Evolutionary conservation across 2,329 filamentous ascomycete species (phyloP), one percentile per base, ranked within the genome.

Genomic region (Aspergillus pseudoglaucus): DNA sequence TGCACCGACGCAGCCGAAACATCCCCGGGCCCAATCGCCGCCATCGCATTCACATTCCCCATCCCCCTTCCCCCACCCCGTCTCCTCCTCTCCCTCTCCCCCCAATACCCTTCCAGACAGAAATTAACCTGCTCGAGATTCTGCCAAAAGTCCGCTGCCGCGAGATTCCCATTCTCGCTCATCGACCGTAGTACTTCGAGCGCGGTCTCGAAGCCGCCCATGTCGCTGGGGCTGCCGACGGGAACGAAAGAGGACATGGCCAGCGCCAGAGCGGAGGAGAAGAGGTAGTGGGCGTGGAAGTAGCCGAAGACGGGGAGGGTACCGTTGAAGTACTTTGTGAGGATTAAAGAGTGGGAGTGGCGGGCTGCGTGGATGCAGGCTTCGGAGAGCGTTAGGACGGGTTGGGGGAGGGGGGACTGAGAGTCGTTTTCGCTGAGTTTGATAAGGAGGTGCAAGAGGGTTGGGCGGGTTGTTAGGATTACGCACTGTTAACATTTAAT

Each of bases 261-360:
- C 6, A 70, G 55, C n/a, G 67, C 63, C 0, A 67, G 51, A 1
- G 66, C 64, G 0, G 66, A 63, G 15, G 66, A 68, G 47, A 70
- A 70, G 20, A 70, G 63, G 37, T 68, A 69, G 50, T 68, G 66
- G 0, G 66, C 64, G 49, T 70, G 65, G 50, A 68, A 70, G 55
- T 67, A 70, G 23, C 66, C 67, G 49, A 67, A 70, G 7, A 65
- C 61, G 0, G 67, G 65, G 20, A 69, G 59, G 8, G 65, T 63
- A 17, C 65, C 66, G 49, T 67, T 66, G 42, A 69, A 66, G 64
- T 64, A 70, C 30, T 64, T 59, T 3, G 62, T 64, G 4, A 69
- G 55, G 46, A 70, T 64, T 45, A 70, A 60, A 10, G 60, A 58
- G 47, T 69, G 65, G 0, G 67, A 68, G 38, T 67, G 62, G 3